phyloP scores from a whole-genome alignment of 1,284 basidiomycete species.

The Meripilus lineatus region DNA sequence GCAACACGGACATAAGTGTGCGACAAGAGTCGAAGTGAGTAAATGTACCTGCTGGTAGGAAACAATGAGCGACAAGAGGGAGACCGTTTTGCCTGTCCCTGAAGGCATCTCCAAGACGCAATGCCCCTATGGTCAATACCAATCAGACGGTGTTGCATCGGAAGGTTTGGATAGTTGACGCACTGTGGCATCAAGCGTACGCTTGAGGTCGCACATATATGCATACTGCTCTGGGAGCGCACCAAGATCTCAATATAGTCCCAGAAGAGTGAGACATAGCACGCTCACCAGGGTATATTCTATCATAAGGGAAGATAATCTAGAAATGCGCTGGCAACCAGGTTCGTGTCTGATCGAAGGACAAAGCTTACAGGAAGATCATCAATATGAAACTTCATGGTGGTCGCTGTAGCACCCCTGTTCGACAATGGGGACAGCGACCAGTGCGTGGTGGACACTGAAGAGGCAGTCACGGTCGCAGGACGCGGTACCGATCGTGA shows the following conservation, averaged over 20 bases:
- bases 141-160: neutral
- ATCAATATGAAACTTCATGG: constrained; percentile 96
- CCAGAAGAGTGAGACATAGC: constrained; percentile 27
- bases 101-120: constrained; percentile 99
- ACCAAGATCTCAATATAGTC: neutral
- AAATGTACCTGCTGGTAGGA: constrained; percentile 84
- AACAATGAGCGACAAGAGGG: constrained; percentile 92
- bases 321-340: constrained; percentile 26
- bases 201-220: constrained; percentile 98
- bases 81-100: constrained; percentile 98
- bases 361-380: constrained; percentile 70
- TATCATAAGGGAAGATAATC: constrained; percentile 92
- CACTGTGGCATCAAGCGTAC: constrained; percentile 89
- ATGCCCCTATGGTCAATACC: constrained; percentile 78
- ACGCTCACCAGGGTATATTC: constrained; percentile 86
- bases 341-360: constrained; percentile 9
- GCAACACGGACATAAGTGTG: neutral
- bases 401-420: too few species aligned
- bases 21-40: neutral
- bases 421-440: too few species aligned
- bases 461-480: too few species aligned
- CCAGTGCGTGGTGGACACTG: too few species aligned
- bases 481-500: too few species aligned
- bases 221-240: constrained; percentile 83
- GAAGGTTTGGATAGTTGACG: constrained; percentile 8